Conservation (phyloP, 1,284 basidiomycete species). For the Schizophyllum commune region DNA sequence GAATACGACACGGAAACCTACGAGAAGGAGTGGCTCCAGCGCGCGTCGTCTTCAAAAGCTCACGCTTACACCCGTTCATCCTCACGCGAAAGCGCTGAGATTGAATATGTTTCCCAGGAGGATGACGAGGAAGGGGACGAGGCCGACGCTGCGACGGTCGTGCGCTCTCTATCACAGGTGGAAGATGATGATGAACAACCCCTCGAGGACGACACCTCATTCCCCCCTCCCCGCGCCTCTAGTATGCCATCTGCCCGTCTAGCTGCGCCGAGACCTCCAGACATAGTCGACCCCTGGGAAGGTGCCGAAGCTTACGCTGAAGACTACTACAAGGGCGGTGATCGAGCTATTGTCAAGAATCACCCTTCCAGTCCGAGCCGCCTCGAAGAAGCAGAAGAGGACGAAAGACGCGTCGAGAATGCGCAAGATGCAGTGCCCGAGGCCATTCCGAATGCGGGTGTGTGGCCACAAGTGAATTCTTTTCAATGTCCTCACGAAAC, state of each 20-base stretch:
- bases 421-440: no score
- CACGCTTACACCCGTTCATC: no score
- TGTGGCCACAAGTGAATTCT: no score
- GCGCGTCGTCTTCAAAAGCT: no score
- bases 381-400: constrained; percentile 13
- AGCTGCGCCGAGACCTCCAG: constrained; percentile 13
- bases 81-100: constrained; percentile 3
- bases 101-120: constrained; percentile 29
- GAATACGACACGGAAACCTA: no score
- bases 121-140: constrained; percentile 12
- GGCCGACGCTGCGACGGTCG: constrained; percentile 6
- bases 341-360: constrained; percentile 6
- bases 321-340: constrained; percentile 30
- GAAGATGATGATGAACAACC: constrained; percentile 14
- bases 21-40: no score
- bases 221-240: neutral
- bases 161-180: neutral
- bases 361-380: no score
- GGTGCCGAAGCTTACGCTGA: constrained; percentile 35
- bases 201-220: constrained; percentile 12
- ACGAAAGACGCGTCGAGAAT: constrained; percentile 11
- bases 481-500: no score
- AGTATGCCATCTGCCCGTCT: constrained; percentile 17
- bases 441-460: no score
- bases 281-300: constrained; percentile 35